Conservation (phyloP, 495 filamentous ascomycete genomes). For the Rhypophila decipiens region DNA sequence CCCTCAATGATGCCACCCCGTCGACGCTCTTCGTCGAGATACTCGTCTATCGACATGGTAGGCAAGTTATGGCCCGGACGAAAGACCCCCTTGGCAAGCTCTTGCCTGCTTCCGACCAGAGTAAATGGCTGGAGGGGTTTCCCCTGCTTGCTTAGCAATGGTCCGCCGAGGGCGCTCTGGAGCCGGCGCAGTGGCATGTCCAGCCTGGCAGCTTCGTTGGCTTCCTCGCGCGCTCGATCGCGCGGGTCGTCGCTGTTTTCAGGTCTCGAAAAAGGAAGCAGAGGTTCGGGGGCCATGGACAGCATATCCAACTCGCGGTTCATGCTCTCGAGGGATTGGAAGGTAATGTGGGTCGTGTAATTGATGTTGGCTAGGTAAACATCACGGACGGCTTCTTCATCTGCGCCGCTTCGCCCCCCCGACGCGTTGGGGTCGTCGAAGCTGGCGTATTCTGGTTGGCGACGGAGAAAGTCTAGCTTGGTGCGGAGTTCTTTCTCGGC, state of each 20-base stretch:
- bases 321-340: slow-evolving; percentile 77
- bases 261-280: slow-evolving; percentile 19
- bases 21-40: slow-evolving; percentile 82
- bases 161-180: slow-evolving; percentile 50
- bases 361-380: slow-evolving; percentile 70
- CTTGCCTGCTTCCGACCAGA: slow-evolving; percentile 67
- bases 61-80: slow-evolving; percentile 85
- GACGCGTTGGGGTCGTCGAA: slow-evolving; percentile 22
- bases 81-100: slow-evolving; percentile 79
- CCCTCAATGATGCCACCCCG: slow-evolving; percentile 89
- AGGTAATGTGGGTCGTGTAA: slow-evolving; percentile 69
- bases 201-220: slow-evolving; percentile 58
- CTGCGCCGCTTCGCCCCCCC: slow-evolving; percentile 39
- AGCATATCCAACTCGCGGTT: slow-evolving; percentile 79
- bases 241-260: slow-evolving; percentile 41
- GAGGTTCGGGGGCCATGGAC: slow-evolving; percentile 56
- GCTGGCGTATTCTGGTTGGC: slow-evolving; percentile 35
- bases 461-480: slow-evolving; percentile 58
- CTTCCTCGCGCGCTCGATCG: slow-evolving; percentile 25
- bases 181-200: slow-evolving; percentile 50
- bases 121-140: slow-evolving; percentile 92
- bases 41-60: slow-evolving; percentile 97
- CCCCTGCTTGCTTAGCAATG: slow-evolving; percentile 72
- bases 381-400: slow-evolving; percentile 73
- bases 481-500: slow-evolving; percentile 80